Evolutionary conservation across 1,284 basidiomycete genomes (phyloP).

Genomic region (Rhodotorula sp.): DNA sequence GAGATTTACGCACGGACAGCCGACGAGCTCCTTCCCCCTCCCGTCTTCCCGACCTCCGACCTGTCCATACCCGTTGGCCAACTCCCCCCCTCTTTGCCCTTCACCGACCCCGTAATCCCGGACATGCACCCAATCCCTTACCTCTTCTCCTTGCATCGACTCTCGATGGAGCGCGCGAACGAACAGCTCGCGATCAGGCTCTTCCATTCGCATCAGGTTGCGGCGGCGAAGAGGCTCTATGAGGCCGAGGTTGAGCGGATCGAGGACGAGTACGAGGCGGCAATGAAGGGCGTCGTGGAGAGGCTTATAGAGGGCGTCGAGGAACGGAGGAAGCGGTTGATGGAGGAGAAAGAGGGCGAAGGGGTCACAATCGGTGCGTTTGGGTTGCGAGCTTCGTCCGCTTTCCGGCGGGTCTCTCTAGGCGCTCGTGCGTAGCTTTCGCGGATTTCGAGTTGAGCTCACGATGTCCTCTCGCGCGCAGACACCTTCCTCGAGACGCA

Average conservation of each 20-base stretch:
- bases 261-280: conserved; percentile 54
- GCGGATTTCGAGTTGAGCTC: no score
- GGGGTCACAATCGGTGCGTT: conserved; percentile 53
- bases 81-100: conserved; percentile 39
- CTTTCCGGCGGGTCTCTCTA: not conserved
- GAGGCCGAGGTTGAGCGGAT: conserved; percentile 54
- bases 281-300: conserved; percentile 51
- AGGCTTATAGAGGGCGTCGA: conserved; percentile 54
- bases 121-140: conserved; percentile 53
- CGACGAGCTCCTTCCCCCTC: conserved; percentile 40
- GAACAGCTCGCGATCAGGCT: conserved; percentile 52
- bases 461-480: not conserved
- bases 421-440: not conserved
- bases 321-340: conserved; percentile 53
- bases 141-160: conserved; percentile 53
- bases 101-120: conserved; percentile 41
- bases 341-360: conserved; percentile 57
- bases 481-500: conserved; percentile 38
- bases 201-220: conserved; percentile 52
- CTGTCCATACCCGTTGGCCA: conserved; percentile 36
- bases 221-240: conserved; percentile 49
- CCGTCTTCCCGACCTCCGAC: conserved; percentile 38
- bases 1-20: conserved; percentile 41
- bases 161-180: conserved; percentile 54
- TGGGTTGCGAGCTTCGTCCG: not conserved